Base-by-base conservation (phyloP, 2,329 filamentous ascomycete species). In the Paracoccidioides lutzii region DNA sequence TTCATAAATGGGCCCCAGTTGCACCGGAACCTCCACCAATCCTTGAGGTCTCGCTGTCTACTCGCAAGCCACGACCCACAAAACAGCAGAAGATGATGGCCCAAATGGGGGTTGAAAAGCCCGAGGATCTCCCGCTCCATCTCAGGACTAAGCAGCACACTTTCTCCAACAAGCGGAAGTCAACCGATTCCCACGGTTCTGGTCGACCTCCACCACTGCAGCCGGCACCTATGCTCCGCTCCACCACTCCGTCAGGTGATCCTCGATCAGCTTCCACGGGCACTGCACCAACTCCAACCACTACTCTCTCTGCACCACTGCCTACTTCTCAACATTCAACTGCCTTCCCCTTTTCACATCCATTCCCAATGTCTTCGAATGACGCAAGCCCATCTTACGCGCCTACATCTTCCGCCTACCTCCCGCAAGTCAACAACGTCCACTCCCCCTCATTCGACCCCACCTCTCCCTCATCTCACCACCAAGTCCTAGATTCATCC, bases 21-120 rank as follows among this genome's bases (percentile, higher is more conserved):
- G 90, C 93, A 1, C 87, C 89, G 0, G 80, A 88, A 12, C 78
- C 93, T 10, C 93, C 93, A 3, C 90, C 90, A 28, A 84, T 94
- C 41, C 78, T 95, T 8, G 87, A 95, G 59, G 81, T 85, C 14
- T 97, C 91, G 0, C 81, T 90, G 59, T 96, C 90, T 52, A 98
- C 93, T 4, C 82, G 93, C 57, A 98, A 98, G 71, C 93, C 93
- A 43, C 84, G 93, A 7, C 93, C 93, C 7, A 98, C 93, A 0
- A 98, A 98, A 72, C 81, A 96, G 61, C 91, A 97, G 70, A 97
- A 96, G 74, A 81, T 97, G 65, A 85, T 98, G 76, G 83, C 83
- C 1, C 86, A 93, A 64, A 82, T 93, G 59, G 90, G 90, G 2
- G 88, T 97, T 10, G 85, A 90, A 3, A 89, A 94, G 62, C 88